Evolutionary conservation across 352 stramenopile species (phyloP).

Genomic region (Globisporangium paroecandrum): DNA sequence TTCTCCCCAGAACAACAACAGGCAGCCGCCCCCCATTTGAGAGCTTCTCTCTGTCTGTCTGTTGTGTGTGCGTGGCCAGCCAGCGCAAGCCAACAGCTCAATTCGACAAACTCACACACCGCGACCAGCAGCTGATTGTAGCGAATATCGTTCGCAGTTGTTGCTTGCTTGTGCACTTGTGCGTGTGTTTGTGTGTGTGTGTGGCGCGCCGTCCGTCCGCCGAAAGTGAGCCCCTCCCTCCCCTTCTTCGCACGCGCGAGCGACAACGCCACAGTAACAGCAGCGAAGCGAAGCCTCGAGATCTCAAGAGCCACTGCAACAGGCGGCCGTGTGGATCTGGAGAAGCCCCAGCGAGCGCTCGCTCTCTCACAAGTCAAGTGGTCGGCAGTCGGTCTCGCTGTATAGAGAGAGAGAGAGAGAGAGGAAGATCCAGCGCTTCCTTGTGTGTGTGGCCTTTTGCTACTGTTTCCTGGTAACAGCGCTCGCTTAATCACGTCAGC

Average conservation of each 20-base stretch:
- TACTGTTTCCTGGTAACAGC: not conserved
- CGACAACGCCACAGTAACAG: not conserved
- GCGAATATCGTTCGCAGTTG: slow-evolving; percentile 4
- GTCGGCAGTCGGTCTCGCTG: not conserved
- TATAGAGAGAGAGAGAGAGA: slow-evolving; percentile 7
- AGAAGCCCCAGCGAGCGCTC: not conserved
- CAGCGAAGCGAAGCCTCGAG: not conserved
- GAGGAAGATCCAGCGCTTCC: slow-evolving; percentile 4
- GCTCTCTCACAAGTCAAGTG: not conserved
- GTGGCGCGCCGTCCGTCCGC: not conserved
- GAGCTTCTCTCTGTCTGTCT: not conserved
- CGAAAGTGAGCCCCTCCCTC: not conserved
- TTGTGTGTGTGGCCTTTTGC: not conserved
- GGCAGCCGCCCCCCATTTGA: too few species aligned
- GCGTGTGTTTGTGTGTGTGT: not conserved
- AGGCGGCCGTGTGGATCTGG: not conserved
- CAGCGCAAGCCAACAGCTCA: not conserved
- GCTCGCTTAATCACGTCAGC: not conserved
- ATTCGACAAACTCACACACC: not conserved
- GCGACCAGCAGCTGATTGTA: not conserved
- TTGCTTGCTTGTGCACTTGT: not conserved
- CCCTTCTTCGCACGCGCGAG: not conserved
- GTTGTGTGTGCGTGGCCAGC: too few species aligned
- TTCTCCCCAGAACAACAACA: too few species aligned
- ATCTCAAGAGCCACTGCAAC: not conserved